Evolutionary conservation across 345 rosid genomes (phyloP).

Genomic region (Mercurialis annua): DNA sequence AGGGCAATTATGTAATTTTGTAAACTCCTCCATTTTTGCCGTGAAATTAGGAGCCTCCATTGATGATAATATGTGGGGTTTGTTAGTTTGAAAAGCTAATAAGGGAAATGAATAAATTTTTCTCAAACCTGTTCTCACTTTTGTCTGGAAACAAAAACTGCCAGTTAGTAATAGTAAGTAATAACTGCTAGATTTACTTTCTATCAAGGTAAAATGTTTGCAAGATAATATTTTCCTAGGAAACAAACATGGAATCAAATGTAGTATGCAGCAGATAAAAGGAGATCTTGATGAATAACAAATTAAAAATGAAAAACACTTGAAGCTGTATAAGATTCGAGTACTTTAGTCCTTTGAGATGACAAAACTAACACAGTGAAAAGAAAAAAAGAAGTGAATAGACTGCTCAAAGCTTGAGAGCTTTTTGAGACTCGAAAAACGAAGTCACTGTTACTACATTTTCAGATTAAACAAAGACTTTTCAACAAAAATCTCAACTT

Average conservation of each 20-base stretch:
- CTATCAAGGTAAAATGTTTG: slow-evolving; percentile 26
- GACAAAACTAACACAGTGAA: background rate
- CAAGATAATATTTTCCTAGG: background rate
- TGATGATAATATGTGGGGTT: slow-evolving; percentile 29
- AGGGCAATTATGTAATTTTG: slow-evolving; percentile 37
- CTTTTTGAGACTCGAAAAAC: slow-evolving; percentile 26
- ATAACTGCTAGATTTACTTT: slow-evolving; percentile 19
- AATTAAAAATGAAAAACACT: background rate
- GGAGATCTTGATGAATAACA: slow-evolving; percentile 1
- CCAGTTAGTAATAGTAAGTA: slow-evolving; percentile 1
- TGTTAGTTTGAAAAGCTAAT: slow-evolving; percentile 12
- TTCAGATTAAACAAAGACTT: slow-evolving; percentile 12
- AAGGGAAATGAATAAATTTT: background rate
- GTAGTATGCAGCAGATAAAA: background rate
- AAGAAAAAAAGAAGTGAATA: background rate
- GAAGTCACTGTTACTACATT: slow-evolving; percentile 9
- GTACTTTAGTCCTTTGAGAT: slow-evolving; percentile 5
- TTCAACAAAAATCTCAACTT: background rate
- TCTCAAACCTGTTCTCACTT: slow-evolving; percentile 20
- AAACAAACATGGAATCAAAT: slow-evolving; percentile 5
- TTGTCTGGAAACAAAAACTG: slow-evolving; percentile 19
- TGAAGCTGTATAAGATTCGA: slow-evolving; percentile 29
- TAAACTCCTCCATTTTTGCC: slow-evolving; percentile 50
- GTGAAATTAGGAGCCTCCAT: slow-evolving; percentile 42
- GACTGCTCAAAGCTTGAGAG: slow-evolving; percentile 21